Percentiles rank a stretch among this genome's conserved stretches.
Conservation (phyloP, 352 stramenopile genomes). For the Halophytophthora polymorphica region DNA sequence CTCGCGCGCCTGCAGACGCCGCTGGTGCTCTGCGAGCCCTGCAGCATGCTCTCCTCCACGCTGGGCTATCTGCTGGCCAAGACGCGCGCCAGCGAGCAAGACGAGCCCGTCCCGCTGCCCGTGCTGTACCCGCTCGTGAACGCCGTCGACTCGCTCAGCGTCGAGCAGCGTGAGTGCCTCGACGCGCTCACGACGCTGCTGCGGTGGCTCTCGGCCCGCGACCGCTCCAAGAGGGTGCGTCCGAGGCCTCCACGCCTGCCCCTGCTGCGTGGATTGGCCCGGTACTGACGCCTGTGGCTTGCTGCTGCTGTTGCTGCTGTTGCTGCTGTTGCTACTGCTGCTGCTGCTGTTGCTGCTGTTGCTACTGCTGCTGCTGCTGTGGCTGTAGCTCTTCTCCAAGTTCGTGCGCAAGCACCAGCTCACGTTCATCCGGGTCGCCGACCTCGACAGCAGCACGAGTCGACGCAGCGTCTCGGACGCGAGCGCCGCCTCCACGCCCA, state of each 20-base stretch:
- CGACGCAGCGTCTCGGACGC: not conserved
- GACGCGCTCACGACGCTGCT: constrained; percentile 61
- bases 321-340: not conserved
- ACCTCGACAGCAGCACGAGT: not conserved
- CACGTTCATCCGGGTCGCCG: constrained; percentile 41
- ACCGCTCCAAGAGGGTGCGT: constrained; percentile 42
- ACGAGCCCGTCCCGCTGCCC: constrained; percentile 25
- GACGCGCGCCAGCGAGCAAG: constrained; percentile 11
- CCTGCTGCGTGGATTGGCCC: not conserved
- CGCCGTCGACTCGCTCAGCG: constrained; percentile 60
- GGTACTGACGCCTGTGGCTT: not conserved
- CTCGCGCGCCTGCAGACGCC: constrained; percentile 36
- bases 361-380: not conserved
- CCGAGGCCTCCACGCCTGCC: too few species aligned
- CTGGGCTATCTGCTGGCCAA: constrained; percentile 59
- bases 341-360: not conserved
- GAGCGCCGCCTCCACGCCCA: not conserved
- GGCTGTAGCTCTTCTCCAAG: constrained; percentile 33
- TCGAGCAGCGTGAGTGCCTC: constrained; percentile 71
- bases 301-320: not conserved
- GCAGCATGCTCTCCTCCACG: constrained; percentile 56
- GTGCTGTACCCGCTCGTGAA: constrained; percentile 71
- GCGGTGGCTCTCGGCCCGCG: constrained; percentile 34
- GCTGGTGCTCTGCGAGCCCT: constrained; percentile 47
- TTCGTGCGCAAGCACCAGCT: constrained; percentile 39